Evolutionary conservation across 441 rosid genomes (phyloP), one percentile per base, ranked within the genome.

Genomic region (Brassica balearica): DNA sequence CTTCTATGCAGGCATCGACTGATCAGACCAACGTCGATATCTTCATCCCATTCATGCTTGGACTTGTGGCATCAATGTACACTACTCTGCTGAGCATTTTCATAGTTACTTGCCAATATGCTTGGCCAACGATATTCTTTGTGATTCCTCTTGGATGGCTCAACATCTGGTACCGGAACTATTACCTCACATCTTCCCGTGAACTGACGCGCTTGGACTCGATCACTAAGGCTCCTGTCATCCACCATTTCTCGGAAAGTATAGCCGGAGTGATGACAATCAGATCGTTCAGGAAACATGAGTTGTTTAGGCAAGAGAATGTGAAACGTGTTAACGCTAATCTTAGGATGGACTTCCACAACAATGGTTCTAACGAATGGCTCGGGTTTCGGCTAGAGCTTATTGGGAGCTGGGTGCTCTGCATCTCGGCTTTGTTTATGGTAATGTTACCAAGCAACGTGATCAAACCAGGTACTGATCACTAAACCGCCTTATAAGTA

Each of bases 211-310:
- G 97, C 9, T 88, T 95, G 3, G 97, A 95, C 76, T 95, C 97
- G 1, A 91, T 95, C 68, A 92, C 98, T 12, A 95, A 95, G 82
- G 98, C 98, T 5, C 98, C 97, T 4, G 88, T 95, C 38, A 91
- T 95, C 77, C 97, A 95, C 85, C 97, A 95, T 78, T 95, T 95
- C 87, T 95, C 98, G 0, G 98, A 95, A 75, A 95, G 95, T 79
- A 90, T 95, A 64, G 89, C 94, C 0, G 98, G 98, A 41, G 94
- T 95, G 74, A 86, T 87, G 97, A 95, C 95, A 38, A 86, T 95
- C 69, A 88, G 97, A 15, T 73, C 97, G 51, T 95, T 92, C 84
- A 59, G 83, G 76, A 91, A 86, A 84, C 87, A 86, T 71, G 81
- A 75, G 2, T 62, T 43, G 41, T 95, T 95, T 77, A 77, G 74